phyloP scores from a whole-genome alignment of 257 asterid genomes.

The Salvia miltiorrhiza region DNA sequence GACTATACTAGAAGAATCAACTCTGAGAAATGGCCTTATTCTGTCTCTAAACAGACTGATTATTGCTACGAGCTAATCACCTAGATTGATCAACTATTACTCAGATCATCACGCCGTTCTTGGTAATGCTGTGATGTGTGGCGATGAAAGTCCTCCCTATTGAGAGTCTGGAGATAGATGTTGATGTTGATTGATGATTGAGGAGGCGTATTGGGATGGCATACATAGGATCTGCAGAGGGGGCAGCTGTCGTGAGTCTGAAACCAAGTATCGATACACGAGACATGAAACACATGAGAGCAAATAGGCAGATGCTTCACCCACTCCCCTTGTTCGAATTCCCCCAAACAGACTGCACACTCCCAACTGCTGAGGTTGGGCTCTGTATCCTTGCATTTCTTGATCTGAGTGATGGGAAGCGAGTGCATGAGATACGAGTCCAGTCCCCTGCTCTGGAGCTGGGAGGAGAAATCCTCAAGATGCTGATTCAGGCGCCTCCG shows the following conservation, averaged over 20 bases:
- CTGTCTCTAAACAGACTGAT: neutral
- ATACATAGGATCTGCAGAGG: constrained; percentile 46
- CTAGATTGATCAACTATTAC: too few species aligned
- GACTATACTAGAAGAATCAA: neutral
- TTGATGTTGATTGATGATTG: constrained; percentile 23
- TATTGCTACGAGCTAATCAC: neutral
- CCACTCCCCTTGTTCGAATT: constrained; percentile 67
- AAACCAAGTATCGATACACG: constrained; percentile 79
- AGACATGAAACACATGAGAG: constrained; percentile 65
- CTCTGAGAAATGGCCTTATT: neutral
- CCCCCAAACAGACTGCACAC: constrained; percentile 75
- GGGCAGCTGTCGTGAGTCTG: constrained; percentile 81
- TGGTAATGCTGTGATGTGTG: constrained; percentile 26
- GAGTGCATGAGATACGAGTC: constrained; percentile 52
- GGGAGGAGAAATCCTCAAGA: constrained; percentile 44
- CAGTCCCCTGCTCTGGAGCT: constrained; percentile 51
- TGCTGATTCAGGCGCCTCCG: constrained; percentile 41
- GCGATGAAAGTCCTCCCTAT: constrained; percentile 43
- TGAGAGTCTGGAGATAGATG: constrained; percentile 34
- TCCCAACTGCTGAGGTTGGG: constrained; percentile 9
- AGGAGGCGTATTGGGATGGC: neutral
- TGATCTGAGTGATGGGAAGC: constrained; percentile 59
- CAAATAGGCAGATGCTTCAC: constrained; percentile 56
- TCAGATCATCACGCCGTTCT: constrained; percentile 12
- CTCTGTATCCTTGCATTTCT: constrained; percentile 25